A percentile compares a stretch with the other conserved stretches of the same genome.
phyloP scores from a whole-genome alignment of 306 rosid species.

The Trifolium fragiferum region DNA sequence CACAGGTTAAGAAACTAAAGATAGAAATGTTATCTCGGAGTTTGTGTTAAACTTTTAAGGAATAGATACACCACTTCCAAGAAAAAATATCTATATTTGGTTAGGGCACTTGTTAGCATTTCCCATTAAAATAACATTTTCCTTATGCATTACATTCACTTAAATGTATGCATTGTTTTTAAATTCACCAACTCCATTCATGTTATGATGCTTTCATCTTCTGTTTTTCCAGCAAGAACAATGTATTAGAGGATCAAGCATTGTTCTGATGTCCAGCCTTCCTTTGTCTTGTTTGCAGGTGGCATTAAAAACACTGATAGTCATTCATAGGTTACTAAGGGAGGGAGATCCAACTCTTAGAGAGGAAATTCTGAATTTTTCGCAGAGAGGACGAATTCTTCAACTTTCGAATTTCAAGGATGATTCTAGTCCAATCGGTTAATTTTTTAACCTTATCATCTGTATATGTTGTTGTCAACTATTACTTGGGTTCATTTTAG shows the following conservation, averaged over 20 bases:
- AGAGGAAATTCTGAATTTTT: conserved; percentile 90
- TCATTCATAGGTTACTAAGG: conserved; percentile 90
- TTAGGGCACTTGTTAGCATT: no score
- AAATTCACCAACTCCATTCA: conserved; percentile 10
- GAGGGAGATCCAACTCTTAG: conserved; percentile 98
- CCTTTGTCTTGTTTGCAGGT: conserved; percentile 64
- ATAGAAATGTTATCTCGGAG: no score
- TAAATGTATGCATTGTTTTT: conserved; percentile 8
- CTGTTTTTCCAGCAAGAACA: background rate
- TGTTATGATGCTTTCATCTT: background rate
- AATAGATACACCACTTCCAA: no score
- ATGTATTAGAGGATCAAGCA: background rate
- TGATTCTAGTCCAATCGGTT: conserved; percentile 97
- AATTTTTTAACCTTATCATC: conserved; percentile 40
- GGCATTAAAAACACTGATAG: conserved; percentile 88
- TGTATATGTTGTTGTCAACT: conserved; percentile 9
- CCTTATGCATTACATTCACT: conserved; percentile 9
- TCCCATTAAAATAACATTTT: background rate
- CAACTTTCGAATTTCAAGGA: conserved; percentile 98
- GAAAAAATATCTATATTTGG: no score
- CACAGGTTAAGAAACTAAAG: no score
- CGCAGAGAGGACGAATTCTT: conserved; percentile 85
- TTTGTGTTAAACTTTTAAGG: no score
- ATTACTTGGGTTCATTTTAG: conserved; percentile 34
- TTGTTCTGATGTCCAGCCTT: background rate